These are phyloP conservation scores for Colletotrichum horii DNA, from an alignment of 2,329 filamentous ascomycete genomes.

Conservation along the genomic window DNA sequence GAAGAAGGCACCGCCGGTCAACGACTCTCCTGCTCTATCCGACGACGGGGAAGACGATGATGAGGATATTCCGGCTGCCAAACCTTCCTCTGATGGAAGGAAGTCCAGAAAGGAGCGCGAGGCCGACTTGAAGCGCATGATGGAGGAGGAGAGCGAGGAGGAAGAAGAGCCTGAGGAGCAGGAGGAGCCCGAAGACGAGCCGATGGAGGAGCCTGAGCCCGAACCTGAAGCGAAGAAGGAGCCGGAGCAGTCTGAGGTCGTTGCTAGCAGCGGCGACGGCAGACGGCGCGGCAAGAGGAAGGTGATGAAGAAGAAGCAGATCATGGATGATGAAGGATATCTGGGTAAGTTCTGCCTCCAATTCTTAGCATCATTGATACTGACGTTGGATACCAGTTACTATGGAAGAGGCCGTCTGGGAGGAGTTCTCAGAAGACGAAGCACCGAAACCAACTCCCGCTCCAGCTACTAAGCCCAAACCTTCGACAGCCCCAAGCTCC, in stretches of 20 bases:
- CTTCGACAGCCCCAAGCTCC: constrained; percentile 46
- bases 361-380: background rate
- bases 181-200: constrained; percentile 42
- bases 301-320: constrained; percentile 86
- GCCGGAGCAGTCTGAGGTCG: constrained; percentile 53
- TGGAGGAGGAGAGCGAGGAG: constrained; percentile 74
- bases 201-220: constrained; percentile 45
- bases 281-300: constrained; percentile 78
- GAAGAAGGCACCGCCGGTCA: background rate
- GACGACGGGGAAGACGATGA: constrained; percentile 58
- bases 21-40: constrained; percentile 49
- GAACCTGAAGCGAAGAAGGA: constrained; percentile 40
- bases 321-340: constrained; percentile 89
- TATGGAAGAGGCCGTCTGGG: constrained; percentile 83
- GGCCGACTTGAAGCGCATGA: constrained; percentile 73
- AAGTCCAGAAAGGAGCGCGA: constrained; percentile 66
- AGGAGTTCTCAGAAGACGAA: constrained; percentile 93
- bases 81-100: constrained; percentile 33
- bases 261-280: constrained; percentile 60
- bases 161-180: constrained; percentile 64
- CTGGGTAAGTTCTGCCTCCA: constrained; percentile 64
- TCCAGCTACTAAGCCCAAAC: constrained; percentile 52
- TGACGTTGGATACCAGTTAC: constrained; percentile 65
- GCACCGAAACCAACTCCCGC: constrained; percentile 50
- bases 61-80: constrained; percentile 51